Evolutionary conservation across 140 eudicot species (phyloP), one percentile per base, ranked within the genome.

Genomic region (Bidens hawaiensis): DNA sequence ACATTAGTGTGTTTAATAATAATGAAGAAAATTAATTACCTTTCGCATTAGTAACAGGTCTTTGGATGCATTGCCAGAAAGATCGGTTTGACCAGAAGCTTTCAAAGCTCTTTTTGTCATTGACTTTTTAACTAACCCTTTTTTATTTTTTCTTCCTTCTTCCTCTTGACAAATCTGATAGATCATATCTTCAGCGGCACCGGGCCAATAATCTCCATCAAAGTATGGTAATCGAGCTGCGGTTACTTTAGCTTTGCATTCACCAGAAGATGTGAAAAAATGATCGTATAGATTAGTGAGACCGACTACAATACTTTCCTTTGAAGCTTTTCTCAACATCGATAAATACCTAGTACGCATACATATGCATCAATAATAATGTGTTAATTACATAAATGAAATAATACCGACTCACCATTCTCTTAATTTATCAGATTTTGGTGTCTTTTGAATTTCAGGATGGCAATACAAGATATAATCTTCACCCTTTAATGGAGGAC

Each of bases 191-290:
- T 94, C 99, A 4, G 99, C 99, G 62, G 99, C 97, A 71, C 97
- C 99, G 38, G 99, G 99, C 97, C 97, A 94, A 80, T 94, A 94
- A 69, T 94, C 99, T 21, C 99, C 99, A 74, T 94, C 99, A 69
- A 94, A 94, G 57, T 94, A 88, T 8, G 99, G 99, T 63, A 94
- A 74, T 68, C 99, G 83, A 46, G 97, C 76, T 23, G 99, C 99
- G 19, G 99, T 94, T 54, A 94, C 94, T 74, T 85, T 88, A 38
- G 99, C 95, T 79, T 81, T 94, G 77, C 94, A 81, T 71, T 94
- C 99, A 56, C 97, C 99, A 24, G 87, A 74, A 25, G 96, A 67
- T 25, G 79, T 64, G 56, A 94, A 94, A 76, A 94, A 94, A 78
- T 94, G 99, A 59, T 88, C 99, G 17, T 79, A 83, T 49, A 94